Base-by-base conservation (phyloP, 176 grass and related monocot genomes). In the Bonia amplexicaulis region DNA sequence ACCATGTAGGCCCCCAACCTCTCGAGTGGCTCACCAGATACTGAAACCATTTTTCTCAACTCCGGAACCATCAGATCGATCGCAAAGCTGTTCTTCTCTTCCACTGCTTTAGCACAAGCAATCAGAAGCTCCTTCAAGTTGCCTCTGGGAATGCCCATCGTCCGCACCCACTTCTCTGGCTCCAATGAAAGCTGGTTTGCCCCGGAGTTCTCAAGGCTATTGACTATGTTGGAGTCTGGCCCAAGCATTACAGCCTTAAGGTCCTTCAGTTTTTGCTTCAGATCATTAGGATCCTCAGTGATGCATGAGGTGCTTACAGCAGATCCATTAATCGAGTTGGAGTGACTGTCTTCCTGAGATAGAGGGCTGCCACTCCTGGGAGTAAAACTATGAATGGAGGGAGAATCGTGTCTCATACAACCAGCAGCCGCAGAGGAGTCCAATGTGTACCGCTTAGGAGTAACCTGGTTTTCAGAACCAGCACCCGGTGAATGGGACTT, bases 1-100 rank as follows among this genome's bases (percentile, higher is more conserved):
- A 96, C 90, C 85, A 96, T 92, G 88, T 99, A 99, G 66, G 96
- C 96, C 37, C 88, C 93, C 60, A 99, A 20, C 80, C 93, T 88
- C 73, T 99, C 89, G 0, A 94, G 41, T 12, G 96, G 96, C 3
- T 91, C 90, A 31, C 96, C 96, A 33, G 92, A 95, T 12, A 99
- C 96, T 2, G 96, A 95, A 61, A 99, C 96, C 93, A 91, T 96
- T 63, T 94, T 88, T 54, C 84, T 85, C 72, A 99, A 8, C 88
- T 99, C 96, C 0, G 88, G 55, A 61, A 94, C 85, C 71, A 96
- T 78, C 90, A 87, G 67, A 52, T 92, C 85, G 4, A 89, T 78
- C 0, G 39, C 66, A 6, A 44, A 78, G 52, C 29, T 60, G 84
- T 99, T 85, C 40, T 90, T 74, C 73, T 99, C 86, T 5, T 89